Conservation (phyloP, 495 filamentous ascomycete species). For the Penicillium angulare region DNA sequence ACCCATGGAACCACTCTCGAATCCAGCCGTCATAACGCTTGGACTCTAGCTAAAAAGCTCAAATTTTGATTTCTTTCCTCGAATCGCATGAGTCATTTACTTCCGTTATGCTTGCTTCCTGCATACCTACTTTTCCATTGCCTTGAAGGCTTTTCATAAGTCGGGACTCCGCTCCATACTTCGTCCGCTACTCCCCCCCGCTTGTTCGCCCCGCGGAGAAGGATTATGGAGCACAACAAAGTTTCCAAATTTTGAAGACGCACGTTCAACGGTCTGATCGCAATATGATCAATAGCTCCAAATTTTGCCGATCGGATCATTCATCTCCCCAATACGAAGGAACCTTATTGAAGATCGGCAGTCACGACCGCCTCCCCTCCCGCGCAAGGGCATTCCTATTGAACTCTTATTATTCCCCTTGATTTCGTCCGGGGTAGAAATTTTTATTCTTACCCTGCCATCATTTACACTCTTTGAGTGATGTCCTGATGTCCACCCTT, state of each 20-base stretch:
- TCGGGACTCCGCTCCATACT: background rate
- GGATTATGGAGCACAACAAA: background rate
- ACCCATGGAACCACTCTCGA: too few relatives aligned
- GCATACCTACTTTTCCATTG: too few relatives aligned
- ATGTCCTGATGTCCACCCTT: background rate
- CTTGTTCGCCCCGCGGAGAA: background rate
- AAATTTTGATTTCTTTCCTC: too few relatives aligned
- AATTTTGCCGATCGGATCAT: too few relatives aligned
- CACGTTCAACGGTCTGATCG: background rate
- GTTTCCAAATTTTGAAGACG: background rate
- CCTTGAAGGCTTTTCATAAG: conserved; percentile 1
- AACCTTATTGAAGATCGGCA: background rate
- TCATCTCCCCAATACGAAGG: background rate
- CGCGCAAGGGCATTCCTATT: conserved; percentile 6
- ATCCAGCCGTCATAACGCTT: too few relatives aligned
- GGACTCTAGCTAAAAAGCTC: too few relatives aligned
- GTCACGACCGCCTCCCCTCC: background rate
- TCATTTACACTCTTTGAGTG: background rate
- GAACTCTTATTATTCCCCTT: background rate
- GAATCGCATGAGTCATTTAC: too few relatives aligned
- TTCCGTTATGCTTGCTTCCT: too few relatives aligned
- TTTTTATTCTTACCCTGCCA: too few relatives aligned
- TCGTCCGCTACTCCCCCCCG: background rate
- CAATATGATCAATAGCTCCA: background rate
- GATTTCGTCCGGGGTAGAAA: background rate